Evolutionary conservation across 2,329 filamentous ascomycete genomes (phyloP), one percentile per base, ranked within the genome.

Genomic region (Tricladium varicosporioides): DNA sequence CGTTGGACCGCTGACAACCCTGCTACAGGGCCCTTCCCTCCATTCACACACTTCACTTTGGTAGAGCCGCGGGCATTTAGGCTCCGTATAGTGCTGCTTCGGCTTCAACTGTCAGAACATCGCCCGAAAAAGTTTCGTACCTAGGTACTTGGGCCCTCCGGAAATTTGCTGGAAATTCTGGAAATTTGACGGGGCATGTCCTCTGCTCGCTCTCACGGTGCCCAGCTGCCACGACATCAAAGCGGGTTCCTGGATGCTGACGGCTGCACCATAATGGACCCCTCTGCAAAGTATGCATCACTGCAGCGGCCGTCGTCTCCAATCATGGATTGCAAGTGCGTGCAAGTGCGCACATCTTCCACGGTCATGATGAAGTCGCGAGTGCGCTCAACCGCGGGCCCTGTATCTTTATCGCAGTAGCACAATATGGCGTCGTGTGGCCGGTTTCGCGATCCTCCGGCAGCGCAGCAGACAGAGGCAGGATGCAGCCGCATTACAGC

Each of bases 51-150:
- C 36, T 40, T n/a, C 36, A 40, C 36, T 13, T 40, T 40, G 15
- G 44, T 55, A 45, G 53, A 55, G 53, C 47, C 36, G 53, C 53
- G 53, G 53, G 53, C 46, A 49, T 50, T 55, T 55, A 55, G 36
- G 33, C 47, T 55, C 53, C 53, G 53, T 19, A 50, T 15, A 19
- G 22, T 48, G 16, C 18, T 15, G 22, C 14, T 13, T 15, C 16
- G 9, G 16, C 31, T 51, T 33, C n/a, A 31, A 18, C 27, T 33
- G n/a, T 27, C 14, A 36, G 14, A 40, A 40, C 5, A 10, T 5
- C 22, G 22, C n/a, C 36, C 36, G 36, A 40, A 13, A 13, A 13
- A 13, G 11, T 40, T 40, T 40, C 36, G 48, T 18, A 51, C 48
- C 31, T 40, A 19, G 18, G 48, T 51, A 42, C 36, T 42, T 42